These are phyloP conservation scores for Carex cristatella DNA, from an alignment of 176 grass and related monocot genomes.

Conservation along the genomic window DNA sequence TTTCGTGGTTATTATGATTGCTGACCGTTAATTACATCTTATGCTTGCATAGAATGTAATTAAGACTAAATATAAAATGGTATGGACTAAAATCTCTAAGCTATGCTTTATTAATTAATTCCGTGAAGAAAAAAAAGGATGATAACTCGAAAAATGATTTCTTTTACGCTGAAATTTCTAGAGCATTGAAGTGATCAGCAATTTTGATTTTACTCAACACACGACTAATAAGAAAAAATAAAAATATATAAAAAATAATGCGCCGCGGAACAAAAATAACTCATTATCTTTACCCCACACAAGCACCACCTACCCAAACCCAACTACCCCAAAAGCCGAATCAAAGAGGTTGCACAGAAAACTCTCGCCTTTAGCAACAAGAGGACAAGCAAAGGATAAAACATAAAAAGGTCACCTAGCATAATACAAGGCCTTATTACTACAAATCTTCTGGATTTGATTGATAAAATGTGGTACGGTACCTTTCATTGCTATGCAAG, in stretches of 20 bases:
- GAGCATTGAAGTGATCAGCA: too few species aligned
- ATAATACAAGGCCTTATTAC: not conserved
- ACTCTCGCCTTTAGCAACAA: not conserved
- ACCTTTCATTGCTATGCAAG: constrained; percentile 8
- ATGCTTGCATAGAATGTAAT: not conserved
- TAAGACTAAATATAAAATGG: not conserved
- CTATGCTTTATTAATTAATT: too few species aligned
- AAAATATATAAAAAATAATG: too few species aligned
- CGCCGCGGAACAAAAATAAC: too few species aligned
- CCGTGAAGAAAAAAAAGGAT: too few species aligned
- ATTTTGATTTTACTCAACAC: too few species aligned
- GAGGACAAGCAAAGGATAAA: constrained; percentile 10
- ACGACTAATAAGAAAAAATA: too few species aligned
- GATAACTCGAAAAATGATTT: too few species aligned
- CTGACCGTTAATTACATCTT: not conserved
- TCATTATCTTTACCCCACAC: too few species aligned
- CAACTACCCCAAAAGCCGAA: not conserved
- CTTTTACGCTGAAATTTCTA: too few species aligned
- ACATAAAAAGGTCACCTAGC: not conserved
- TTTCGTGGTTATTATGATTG: not conserved
- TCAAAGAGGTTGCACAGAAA: not conserved
- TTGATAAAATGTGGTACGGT: not conserved
- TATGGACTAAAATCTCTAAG: too few species aligned
- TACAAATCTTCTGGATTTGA: constrained; percentile 11
- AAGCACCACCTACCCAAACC: too few species aligned